Conservation (phyloP, 1,284 basidiomycete species). For the Pseudozyma pruni region DNA sequence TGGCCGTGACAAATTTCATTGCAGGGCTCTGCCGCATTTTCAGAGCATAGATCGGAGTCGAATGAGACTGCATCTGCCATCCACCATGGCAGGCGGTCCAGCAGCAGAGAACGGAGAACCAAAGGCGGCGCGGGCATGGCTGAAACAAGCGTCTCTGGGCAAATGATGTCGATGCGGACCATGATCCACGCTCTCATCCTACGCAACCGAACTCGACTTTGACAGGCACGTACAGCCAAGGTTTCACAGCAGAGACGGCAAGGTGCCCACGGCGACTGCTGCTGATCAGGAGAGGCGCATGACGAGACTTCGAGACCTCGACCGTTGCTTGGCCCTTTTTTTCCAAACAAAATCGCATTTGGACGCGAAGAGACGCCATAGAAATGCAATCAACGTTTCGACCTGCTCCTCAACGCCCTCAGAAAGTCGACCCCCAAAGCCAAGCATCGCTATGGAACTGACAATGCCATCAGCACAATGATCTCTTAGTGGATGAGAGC, state of each 20-base stretch:
- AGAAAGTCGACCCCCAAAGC: neutral
- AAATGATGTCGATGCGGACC: neutral
- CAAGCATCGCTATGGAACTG: too few species aligned
- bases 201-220: conserved; percentile 2
- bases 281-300: too few species aligned
- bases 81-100: too few species aligned
- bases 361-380: neutral
- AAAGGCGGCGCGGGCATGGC: neutral
- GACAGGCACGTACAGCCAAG: conserved; percentile 4
- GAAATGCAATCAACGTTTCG: conserved; percentile 10
- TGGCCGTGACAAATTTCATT: neutral
- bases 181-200: conserved; percentile 1
- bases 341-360: neutral
- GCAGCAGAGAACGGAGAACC: neutral
- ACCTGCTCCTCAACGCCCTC: neutral
- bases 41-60: neutral
- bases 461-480: too few species aligned
- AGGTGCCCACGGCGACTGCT: too few species aligned
- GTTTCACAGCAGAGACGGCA: neutral
- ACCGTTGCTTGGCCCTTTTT: too few species aligned
- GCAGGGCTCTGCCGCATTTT: conserved; percentile 8
- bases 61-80: neutral
- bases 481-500: too few species aligned
- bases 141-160: too few species aligned
- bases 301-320: too few species aligned